Conservation (phyloP, 2,329 filamentous ascomycete species). For the Pyrenochaeta sp. region DNA sequence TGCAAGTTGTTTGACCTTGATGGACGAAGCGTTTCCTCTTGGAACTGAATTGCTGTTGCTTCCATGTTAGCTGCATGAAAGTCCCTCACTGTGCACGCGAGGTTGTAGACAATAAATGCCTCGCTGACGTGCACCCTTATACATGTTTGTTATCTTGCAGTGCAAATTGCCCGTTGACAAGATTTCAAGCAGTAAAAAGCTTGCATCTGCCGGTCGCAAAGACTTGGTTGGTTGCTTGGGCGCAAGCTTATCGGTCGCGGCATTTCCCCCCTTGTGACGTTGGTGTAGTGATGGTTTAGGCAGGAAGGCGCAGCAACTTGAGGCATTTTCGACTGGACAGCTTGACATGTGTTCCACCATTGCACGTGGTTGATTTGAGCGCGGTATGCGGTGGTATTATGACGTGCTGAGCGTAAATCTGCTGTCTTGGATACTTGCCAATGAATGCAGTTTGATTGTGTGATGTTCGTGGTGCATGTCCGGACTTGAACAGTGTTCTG, state of each 20-base stretch:
- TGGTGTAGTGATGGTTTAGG: slow-evolving; percentile 19
- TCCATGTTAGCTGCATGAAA: slow-evolving; percentile 24
- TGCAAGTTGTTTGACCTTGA: slow-evolving; percentile 10
- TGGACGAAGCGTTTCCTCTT: slow-evolving; percentile 13
- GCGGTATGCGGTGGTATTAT: too few species aligned
- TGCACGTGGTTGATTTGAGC: too few species aligned
- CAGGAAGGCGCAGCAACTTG: slow-evolving; percentile 13
- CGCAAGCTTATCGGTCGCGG: slow-evolving; percentile 26
- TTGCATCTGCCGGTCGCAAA: slow-evolving; percentile 4
- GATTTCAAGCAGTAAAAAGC: slow-evolving; percentile 32
- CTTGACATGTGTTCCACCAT: too few species aligned
- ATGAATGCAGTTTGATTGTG: too few species aligned
- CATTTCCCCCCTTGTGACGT: slow-evolving; percentile 16
- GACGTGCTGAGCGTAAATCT: too few species aligned
- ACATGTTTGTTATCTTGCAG: slow-evolving; percentile 18
- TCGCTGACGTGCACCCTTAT: slow-evolving; percentile 15
- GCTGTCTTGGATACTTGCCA: too few species aligned
- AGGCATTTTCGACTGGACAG: slow-evolving; percentile 9
- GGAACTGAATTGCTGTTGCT: slow-evolving; percentile 32
- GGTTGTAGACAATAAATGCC: slow-evolving; percentile 2
- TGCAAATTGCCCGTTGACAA: slow-evolving; percentile 14
- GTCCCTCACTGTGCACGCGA: background rate
- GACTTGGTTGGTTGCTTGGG: slow-evolving; percentile 27
- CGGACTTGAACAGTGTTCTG: too few species aligned
- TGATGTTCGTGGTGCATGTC: too few species aligned